Base-by-base conservation (phyloP, 192 early-diverging fungal species). In the Podila clonocystis region DNA sequence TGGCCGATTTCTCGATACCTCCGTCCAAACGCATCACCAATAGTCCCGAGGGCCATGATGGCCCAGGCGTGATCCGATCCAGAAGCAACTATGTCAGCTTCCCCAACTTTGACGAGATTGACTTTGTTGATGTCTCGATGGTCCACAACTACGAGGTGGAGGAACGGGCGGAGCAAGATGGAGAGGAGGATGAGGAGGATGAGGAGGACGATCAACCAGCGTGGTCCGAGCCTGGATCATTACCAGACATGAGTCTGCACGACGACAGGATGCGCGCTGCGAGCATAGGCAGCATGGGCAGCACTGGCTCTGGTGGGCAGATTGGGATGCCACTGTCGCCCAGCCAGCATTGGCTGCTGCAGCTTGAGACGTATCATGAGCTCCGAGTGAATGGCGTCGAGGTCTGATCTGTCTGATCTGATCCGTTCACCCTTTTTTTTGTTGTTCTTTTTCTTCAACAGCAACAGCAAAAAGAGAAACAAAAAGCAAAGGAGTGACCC, bases 31-130 rank as follows among this genome's bases (percentile, higher is more conserved):
- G 65, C 22, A 62, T 34, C 20, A 19, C n/a, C 45, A 62, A 45
- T 2, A 28, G 19, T 20, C 34, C 5, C 50, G 41, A 67, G 41
- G 49, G 24, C 9, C 60, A 36, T 28, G 15, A 4, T 17, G 9
- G 50, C 8, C 62, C 20, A 58, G 58, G 68, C 38, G 76, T 79
- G 45, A 48, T 68, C 50, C 69, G 74, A 20, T 77, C 74, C 30
- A 50, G 76, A 29, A 79, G 76, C 52, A 72, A 79, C 70, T 79
- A 79, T 67, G 69, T 79, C 59, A 79, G 76, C 41, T 79, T 79
- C 55, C 76, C 76, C 24, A 79, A 72, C 45, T 79, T 79, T 63
- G 76, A 79, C 19, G 76, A 79, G 24, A 50, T 79, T 58, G 76
- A 79, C 55, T 79, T 79, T 72, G 69, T 79, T n/a, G 76, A 79